Percentiles rank a stretch among this genome's conserved stretches.
Conservation (phyloP, 1,139 yeast species). For the Sugiyamaella japonica region DNA sequence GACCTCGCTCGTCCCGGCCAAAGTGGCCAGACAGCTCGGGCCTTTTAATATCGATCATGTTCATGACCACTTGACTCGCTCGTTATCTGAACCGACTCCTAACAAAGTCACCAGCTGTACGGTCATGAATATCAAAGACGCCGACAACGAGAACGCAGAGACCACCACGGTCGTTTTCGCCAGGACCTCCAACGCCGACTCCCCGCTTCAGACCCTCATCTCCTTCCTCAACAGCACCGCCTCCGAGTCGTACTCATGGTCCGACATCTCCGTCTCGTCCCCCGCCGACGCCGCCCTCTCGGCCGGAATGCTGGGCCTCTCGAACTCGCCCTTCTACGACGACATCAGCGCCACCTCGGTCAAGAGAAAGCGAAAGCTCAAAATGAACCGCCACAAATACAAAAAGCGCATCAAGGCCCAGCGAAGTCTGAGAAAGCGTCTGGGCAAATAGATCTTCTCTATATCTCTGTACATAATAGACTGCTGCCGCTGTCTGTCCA, state of each 20-base stretch:
- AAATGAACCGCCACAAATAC: slow-evolving; percentile 51
- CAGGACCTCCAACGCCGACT: slow-evolving; percentile 20
- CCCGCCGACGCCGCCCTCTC: slow-evolving; percentile 9
- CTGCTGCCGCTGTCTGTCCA: no score
- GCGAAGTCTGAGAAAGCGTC: slow-evolving; percentile 44
- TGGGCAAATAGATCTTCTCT: slow-evolving; percentile 30
- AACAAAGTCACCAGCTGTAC: slow-evolving; percentile 21
- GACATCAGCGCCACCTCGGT: slow-evolving; percentile 40
- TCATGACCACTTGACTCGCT: slow-evolving; percentile 6
- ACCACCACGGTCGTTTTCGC: slow-evolving; percentile 26
- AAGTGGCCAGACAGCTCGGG: slow-evolving; percentile 17
- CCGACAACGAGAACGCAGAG: slow-evolving; percentile 14
- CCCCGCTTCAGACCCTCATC: slow-evolving; percentile 23
- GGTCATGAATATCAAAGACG: slow-evolving; percentile 20
- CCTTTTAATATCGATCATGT: slow-evolving; percentile 17
- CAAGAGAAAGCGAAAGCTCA: slow-evolving; percentile 47
- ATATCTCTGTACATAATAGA: slow-evolving; percentile 4
- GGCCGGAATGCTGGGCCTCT: slow-evolving; percentile 14
- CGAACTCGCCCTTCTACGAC: slow-evolving; percentile 6
- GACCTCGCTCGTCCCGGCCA: slow-evolving; percentile 9
- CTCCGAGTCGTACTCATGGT: slow-evolving; percentile 17
- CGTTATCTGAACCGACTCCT: slow-evolving; percentile 9
- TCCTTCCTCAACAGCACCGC: slow-evolving; percentile 21
- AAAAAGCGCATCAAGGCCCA: slow-evolving; percentile 49
- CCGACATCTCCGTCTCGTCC: slow-evolving; percentile 7